These are phyloP conservation scores for Fraxinus baroniana DNA, from an alignment of 305 asterid genomes.

Conservation along the genomic window DNA sequence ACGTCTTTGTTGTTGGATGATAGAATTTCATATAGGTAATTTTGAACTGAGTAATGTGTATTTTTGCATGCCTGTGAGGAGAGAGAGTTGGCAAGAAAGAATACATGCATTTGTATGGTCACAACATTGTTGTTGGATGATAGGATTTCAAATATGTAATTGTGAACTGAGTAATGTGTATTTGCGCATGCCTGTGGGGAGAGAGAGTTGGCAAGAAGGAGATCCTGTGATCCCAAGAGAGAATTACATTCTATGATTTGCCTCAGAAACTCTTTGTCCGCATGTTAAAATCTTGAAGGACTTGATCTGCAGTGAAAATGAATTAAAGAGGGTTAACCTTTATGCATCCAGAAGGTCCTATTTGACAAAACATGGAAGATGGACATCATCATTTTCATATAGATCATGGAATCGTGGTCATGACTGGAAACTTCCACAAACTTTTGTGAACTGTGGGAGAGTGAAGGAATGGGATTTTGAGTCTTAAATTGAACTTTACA, in stretches of 20 bases:
- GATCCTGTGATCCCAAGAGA: neutral
- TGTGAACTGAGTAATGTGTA: neutral
- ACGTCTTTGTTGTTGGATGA: neutral
- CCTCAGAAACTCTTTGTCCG: neutral
- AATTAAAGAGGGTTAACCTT: neutral
- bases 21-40: neutral
- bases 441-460: neutral
- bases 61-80: neutral
- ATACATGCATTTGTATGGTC: neutral
- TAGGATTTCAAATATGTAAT: neutral
- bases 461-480: neutral
- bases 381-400: neutral
- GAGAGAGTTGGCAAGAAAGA: neutral
- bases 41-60: neutral
- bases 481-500: neutral
- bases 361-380: neutral
- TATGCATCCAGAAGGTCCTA: conserved; percentile 10
- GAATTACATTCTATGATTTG: neutral
- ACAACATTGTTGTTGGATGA: neutral
- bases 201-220: neutral
- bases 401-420: neutral
- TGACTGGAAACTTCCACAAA: neutral
- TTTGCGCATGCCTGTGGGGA: neutral
- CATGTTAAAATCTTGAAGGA: conserved; percentile 3
- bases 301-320: neutral